phyloP scores from a whole-genome alignment of 1,284 basidiomycete genomes.

The Hemileia vastatrix region DNA sequence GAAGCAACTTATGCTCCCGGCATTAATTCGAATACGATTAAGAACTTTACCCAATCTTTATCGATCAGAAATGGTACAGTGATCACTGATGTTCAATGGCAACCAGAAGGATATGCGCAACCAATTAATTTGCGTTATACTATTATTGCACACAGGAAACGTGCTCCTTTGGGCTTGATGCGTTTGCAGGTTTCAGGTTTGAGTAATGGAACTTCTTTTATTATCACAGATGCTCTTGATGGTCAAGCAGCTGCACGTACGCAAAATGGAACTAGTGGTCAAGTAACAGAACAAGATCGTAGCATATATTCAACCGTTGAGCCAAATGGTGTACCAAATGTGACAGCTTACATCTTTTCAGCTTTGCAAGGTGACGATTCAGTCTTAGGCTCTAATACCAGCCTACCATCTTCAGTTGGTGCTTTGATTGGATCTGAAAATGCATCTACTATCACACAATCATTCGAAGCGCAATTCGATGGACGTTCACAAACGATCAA shows the following conservation, averaged over 20 bases:
- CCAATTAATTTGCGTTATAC: conserved; percentile 29
- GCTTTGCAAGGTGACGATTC: neutral
- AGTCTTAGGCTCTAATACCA: conserved; percentile 4
- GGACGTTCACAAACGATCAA: conserved; percentile 27
- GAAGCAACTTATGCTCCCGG: too few species aligned
- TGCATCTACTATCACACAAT: too few species aligned
- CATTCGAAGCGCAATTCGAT: too few species aligned
- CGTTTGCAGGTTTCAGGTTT: conserved; percentile 23
- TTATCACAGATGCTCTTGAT: conserved; percentile 37
- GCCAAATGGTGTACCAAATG: conserved; percentile 33
- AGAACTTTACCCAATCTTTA: conserved; percentile 31
- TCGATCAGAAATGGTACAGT: conserved; percentile 33
- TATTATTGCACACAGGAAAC: conserved; percentile 31
- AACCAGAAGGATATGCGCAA: neutral
- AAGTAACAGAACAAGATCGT: too few species aligned
- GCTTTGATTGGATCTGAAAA: too few species aligned
- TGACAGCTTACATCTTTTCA: conserved; percentile 24
- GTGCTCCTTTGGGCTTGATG: conserved; percentile 30
- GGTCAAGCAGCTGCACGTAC: conserved; percentile 33
- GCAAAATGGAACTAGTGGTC: conserved; percentile 4
- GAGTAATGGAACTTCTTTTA: too few species aligned
- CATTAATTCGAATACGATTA: too few species aligned
- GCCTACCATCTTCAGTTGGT: too few species aligned
- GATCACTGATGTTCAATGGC: conserved; percentile 30
- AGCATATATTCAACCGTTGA: conserved; percentile 32